Evolutionary conservation across 306 rosid genomes (phyloP), one percentile per base, ranked within the genome.

Genomic region (Psophocarpus tetragonolobus): DNA sequence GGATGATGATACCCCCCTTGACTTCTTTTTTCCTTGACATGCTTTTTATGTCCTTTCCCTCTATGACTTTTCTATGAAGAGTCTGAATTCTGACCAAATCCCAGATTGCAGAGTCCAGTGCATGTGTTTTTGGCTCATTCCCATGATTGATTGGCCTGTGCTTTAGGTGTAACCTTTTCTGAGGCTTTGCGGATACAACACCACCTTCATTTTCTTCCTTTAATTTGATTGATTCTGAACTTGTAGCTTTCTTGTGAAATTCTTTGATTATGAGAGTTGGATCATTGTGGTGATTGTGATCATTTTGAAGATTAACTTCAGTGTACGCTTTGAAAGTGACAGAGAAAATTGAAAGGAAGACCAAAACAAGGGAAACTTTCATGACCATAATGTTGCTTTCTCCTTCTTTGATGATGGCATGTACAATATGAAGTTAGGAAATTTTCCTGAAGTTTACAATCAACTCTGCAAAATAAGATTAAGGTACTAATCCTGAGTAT

Each of bases 11-110:
- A 3, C 41, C 15, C 47, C 57, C 29, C 13, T 27, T 65, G 8
- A 23, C n/a, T 56, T 83, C 71, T 8, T 75, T 50, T 35, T 81
- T 58, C 76, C 87, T 87, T 41, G 92, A 80, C 48, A 74, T 77
- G 41, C 74, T 83, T 68, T 81, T 86, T 69, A 76, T 87, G 77
- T 90, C 84, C 89, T 89, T 91, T 57, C 85, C 86, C 85, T 86
- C 94, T 0, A 65, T 41, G 63, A 86, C 44, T 68, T 93, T 90
- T 42, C 81, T 84, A 36, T 86, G 87, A 17, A 93, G 94, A n/a
- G 83, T 84, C 63, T 91, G 96, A 70, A 91, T 86, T 86, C 94
- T 85, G 39, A 79, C 23, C 15, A 67, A 76, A 83, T 93, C 97
- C 70, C 75, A 80, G 65, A 32, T 24, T 42, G 87, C 80, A 35